Percentiles rank a stretch among this genome's conserved stretches.
These are phyloP conservation scores for Cymodocea nodosa DNA, from an alignment of 116 monocot genomes.

Conservation along the genomic window DNA sequence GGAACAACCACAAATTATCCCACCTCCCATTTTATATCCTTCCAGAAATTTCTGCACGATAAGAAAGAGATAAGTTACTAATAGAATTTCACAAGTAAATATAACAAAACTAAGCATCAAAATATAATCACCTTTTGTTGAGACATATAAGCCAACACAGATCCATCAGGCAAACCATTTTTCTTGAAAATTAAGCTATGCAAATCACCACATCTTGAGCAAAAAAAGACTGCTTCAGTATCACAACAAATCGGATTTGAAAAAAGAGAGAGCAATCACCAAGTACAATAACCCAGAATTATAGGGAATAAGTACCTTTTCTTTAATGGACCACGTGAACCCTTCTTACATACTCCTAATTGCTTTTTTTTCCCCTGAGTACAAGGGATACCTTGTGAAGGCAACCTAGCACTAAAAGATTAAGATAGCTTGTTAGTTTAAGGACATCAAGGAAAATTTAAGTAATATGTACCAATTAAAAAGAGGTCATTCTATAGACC, in stretches of 20 bases:
- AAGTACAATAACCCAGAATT: not conserved
- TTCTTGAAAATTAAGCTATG: conserved; percentile 26
- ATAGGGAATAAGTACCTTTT: not conserved
- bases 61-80: conserved; percentile 3
- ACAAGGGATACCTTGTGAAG: not conserved
- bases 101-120: not conserved
- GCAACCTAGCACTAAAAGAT: not conserved
- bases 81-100: not conserved
- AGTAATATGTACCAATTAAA: not conserved
- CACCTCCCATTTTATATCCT: conserved; percentile 29
- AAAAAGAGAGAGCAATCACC: not conserved
- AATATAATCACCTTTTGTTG: conserved; percentile 21
- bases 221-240: not conserved
- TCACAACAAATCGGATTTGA: not conserved
- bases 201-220: conserved; percentile 16
- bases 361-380: not conserved
- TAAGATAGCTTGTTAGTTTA: not conserved
- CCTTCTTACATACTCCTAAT: not conserved
- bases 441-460: not conserved
- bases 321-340: not conserved
- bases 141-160: conserved; percentile 21
- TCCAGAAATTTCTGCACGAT: conserved; percentile 17
- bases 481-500: not conserved
- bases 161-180: conserved; percentile 39
- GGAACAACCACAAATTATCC: conserved; percentile 30